phyloP scores from a whole-genome alignment of 2,329 filamentous ascomycete species.

The Cladosporium sp. region DNA sequence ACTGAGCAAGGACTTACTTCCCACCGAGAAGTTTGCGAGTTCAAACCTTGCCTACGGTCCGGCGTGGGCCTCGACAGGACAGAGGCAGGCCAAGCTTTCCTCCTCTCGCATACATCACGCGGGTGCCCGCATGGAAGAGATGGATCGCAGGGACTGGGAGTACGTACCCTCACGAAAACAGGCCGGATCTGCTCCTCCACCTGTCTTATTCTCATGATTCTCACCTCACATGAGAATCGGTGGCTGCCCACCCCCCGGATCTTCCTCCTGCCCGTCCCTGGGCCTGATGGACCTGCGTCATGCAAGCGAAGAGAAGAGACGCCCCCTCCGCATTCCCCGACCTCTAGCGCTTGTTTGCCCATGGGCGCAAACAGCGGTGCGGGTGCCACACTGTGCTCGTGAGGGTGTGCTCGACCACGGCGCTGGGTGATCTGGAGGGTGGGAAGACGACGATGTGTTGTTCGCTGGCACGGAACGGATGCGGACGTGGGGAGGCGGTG shows the following conservation, averaged over 20 bases:
- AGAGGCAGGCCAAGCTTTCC: background rate
- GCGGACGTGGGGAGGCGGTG: conserved; percentile 1
- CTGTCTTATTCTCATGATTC: background rate
- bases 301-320: conserved; percentile 2
- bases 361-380: conserved; percentile 1
- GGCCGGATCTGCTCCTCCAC: background rate
- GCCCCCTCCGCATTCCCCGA: conserved; percentile 10
- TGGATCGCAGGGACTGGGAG: no score
- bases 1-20: background rate
- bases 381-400: background rate
- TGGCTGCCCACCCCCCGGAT: background rate
- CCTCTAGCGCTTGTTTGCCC: background rate
- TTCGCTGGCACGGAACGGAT: conserved; percentile 8
- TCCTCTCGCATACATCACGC: conserved; percentile 1
- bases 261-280: background rate
- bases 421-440: background rate
- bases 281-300: conserved; percentile 8
- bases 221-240: no score
- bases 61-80: no score
- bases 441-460: background rate
- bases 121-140: conserved; percentile 1
- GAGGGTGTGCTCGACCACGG: background rate
- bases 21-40: background rate
- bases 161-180: conserved; percentile 8
- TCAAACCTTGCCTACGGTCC: no score